phyloP scores from a whole-genome alignment of 306 rosid species.

The Betula pendula region DNA sequence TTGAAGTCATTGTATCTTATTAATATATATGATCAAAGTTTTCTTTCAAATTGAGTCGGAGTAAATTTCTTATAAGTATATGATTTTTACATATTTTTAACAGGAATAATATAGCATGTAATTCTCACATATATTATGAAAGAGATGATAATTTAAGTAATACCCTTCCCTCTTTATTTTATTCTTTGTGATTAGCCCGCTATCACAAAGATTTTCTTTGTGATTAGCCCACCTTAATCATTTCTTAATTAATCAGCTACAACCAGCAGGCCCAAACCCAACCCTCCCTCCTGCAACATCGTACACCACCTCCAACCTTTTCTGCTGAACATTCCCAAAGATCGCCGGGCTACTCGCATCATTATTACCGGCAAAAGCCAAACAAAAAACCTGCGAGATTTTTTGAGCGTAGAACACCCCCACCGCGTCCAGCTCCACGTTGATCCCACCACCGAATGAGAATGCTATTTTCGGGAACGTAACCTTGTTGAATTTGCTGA shows the following conservation, averaged over 20 bases:
- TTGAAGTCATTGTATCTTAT: too few relatives aligned
- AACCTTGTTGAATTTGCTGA: constrained; percentile 15
- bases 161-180: too few relatives aligned
- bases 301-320: neutral
- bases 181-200: too few relatives aligned
- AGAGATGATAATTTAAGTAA: too few relatives aligned
- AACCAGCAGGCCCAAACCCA: neutral
- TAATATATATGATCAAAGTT: too few relatives aligned
- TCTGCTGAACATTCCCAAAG: neutral
- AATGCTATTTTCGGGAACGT: constrained; percentile 44
- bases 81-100: too few relatives aligned
- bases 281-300: neutral
- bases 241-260: neutral
- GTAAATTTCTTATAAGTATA: too few relatives aligned
- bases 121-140: too few relatives aligned
- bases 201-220: too few relatives aligned
- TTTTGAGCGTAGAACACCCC: constrained; percentile 31
- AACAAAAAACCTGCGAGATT: constrained; percentile 45
- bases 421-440: constrained; percentile 21
- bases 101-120: too few relatives aligned
- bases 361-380: constrained; percentile 17
- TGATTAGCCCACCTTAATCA: too few relatives aligned
- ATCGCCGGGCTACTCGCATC: neutral
- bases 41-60: too few relatives aligned
- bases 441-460: constrained; percentile 29